Percentiles rank a stretch among this genome's conserved stretches.
phyloP scores from a whole-genome alignment of 2,329 filamentous ascomycete species.

The Lachnellula occidentalis region DNA sequence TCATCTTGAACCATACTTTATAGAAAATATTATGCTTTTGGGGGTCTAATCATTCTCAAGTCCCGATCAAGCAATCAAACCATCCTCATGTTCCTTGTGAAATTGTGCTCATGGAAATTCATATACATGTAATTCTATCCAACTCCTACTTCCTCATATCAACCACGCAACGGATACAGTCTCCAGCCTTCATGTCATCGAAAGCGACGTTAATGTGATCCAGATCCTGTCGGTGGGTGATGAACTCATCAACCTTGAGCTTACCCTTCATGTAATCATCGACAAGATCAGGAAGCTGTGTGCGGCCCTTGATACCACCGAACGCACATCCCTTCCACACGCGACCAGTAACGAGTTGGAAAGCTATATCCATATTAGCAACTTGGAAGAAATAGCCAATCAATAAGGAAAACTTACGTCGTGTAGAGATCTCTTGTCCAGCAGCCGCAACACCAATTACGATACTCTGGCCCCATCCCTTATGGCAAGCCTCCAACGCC shows the following conservation, averaged over 20 bases:
- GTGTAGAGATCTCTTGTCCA: conserved; percentile 89
- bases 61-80: neutral
- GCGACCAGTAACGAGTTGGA: conserved; percentile 96
- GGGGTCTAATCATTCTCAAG: neutral
- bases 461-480: conserved; percentile 98
- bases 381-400: neutral
- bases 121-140: neutral
- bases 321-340: conserved; percentile 98
- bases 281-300: conserved; percentile 82
- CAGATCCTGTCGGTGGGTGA: conserved; percentile 87
- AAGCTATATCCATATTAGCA: conserved; percentile 52
- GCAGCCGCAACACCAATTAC: conserved; percentile 96
- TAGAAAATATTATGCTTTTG: neutral
- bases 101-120: neutral
- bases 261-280: conserved; percentile 82
- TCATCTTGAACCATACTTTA: neutral
- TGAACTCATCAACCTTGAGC: conserved; percentile 98
- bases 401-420: conserved; percentile 62
- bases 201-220: conserved; percentile 85
- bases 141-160: conserved; percentile 42
- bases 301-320: conserved; percentile 94
- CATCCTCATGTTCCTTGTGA: neutral
- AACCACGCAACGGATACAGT: conserved; percentile 94
- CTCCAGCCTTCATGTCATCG: conserved; percentile 88
- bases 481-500: conserved; percentile 95